phyloP scores from a whole-genome alignment of 805 yeast species.

The Lachancea waltii region DNA sequence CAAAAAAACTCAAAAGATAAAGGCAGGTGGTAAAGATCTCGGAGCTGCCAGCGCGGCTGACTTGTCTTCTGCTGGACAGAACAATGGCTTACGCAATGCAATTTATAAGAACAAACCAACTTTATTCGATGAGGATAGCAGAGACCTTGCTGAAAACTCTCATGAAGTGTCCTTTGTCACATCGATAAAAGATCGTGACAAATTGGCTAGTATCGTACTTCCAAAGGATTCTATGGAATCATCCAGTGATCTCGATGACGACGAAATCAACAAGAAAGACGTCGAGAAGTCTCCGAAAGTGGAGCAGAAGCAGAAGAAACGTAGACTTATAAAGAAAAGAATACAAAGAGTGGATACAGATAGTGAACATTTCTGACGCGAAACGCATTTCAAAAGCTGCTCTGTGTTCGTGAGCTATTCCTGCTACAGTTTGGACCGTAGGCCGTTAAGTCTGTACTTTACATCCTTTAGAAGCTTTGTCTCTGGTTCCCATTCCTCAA shows the following conservation, averaged over 20 bases:
- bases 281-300: background rate
- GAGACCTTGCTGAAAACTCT: constrained; percentile 14
- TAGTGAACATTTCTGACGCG: constrained; percentile 4
- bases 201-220: constrained; percentile 14
- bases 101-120: constrained; percentile 23
- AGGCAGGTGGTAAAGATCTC: constrained; percentile 15
- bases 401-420: too few species aligned
- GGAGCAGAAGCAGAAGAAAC: constrained; percentile 9
- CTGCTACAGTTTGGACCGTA: constrained; percentile 25
- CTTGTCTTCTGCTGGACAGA: constrained; percentile 14
- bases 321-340: constrained; percentile 19
- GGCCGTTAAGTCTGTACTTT: constrained; percentile 67
- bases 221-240: constrained; percentile 16
- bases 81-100: constrained; percentile 19
- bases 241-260: constrained; percentile 10
- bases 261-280: constrained; percentile 1
- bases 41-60: constrained; percentile 16
- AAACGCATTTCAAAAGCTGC: too few species aligned
- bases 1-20: background rate
- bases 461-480: constrained; percentile 75
- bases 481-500: constrained; percentile 83
- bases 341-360: constrained; percentile 15
- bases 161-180: constrained; percentile 16
- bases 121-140: constrained; percentile 14
- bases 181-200: constrained; percentile 15